phyloP scores from a whole-genome alignment of 129 eudicot genomes.

The Lactuca saligna region DNA sequence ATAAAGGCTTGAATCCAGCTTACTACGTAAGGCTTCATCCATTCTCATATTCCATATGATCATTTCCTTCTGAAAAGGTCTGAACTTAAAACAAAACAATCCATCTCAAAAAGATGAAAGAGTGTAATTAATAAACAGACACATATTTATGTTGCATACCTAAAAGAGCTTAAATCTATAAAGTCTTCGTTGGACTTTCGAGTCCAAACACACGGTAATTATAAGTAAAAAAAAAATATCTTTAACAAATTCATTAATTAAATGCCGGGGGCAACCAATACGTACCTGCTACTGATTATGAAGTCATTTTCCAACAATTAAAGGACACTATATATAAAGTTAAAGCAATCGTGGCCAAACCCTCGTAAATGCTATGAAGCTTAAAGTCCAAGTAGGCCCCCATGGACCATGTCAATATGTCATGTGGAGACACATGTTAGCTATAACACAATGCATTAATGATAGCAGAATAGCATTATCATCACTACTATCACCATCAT shows the following conservation, averaged over 20 bases:
- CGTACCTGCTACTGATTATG: background rate
- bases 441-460: background rate
- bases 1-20: background rate
- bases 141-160: background rate
- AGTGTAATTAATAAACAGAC: background rate
- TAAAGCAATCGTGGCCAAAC: background rate
- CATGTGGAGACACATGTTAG: conserved; percentile 2
- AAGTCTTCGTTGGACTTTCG: background rate
- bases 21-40: background rate
- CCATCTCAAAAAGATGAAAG: background rate
- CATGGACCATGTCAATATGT: background rate
- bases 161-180: background rate
- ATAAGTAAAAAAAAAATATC: background rate
- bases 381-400: conserved; percentile 6
- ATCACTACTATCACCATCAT: conserved; percentile 1
- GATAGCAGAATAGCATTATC: background rate
- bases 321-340: background rate
- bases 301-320: conserved; percentile 4
- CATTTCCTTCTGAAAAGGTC: background rate
- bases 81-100: background rate
- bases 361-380: background rate
- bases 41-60: background rate
- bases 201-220: background rate
- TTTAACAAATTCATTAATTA: too few species aligned
- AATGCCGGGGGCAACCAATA: background rate